Evolutionary conservation across 2,329 filamentous ascomycete genomes (phyloP).

Genomic region (Pseudopithomyces maydicus): DNA sequence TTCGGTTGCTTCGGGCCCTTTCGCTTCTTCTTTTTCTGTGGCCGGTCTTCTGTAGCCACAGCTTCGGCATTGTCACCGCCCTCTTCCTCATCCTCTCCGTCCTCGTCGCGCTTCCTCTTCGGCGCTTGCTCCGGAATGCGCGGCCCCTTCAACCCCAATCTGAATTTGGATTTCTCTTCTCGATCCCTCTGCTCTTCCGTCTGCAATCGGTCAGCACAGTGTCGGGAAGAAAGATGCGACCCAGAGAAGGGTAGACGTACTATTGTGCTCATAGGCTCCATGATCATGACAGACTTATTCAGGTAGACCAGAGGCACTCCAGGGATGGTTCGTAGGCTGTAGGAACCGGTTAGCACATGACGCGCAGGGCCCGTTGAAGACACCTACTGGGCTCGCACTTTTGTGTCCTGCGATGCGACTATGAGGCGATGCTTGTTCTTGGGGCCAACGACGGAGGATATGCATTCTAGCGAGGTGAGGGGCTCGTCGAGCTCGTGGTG

Average conservation of each 20-base stretch:
- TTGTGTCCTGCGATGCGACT: conserved; percentile 73
- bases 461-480: conserved; percentile 70
- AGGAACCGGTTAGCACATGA: not conserved
- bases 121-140: conserved; percentile 31
- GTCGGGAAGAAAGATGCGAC: no score
- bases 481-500: conserved; percentile 78
- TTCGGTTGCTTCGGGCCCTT: conserved; percentile 72
- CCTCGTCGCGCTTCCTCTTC: conserved; percentile 51
- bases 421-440: conserved; percentile 86
- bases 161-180: conserved; percentile 77
- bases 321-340: conserved; percentile 65
- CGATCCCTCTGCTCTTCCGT: conserved; percentile 67
- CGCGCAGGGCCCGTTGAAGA: not conserved
- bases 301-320: conserved; percentile 82
- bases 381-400: conserved; percentile 58
- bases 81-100: conserved; percentile 56
- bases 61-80: conserved; percentile 24
- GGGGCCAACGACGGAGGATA: conserved; percentile 77
- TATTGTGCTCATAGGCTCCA: conserved; percentile 75
- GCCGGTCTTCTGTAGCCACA: conserved; percentile 25
- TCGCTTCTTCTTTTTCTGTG: conserved; percentile 56
- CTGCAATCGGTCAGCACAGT: not conserved
- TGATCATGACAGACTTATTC: conserved; percentile 76
- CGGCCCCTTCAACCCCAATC: conserved; percentile 65
- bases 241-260: no score